Base-by-base conservation (phyloP, 805 yeast species). In the Clavispora santaluciae region DNA sequence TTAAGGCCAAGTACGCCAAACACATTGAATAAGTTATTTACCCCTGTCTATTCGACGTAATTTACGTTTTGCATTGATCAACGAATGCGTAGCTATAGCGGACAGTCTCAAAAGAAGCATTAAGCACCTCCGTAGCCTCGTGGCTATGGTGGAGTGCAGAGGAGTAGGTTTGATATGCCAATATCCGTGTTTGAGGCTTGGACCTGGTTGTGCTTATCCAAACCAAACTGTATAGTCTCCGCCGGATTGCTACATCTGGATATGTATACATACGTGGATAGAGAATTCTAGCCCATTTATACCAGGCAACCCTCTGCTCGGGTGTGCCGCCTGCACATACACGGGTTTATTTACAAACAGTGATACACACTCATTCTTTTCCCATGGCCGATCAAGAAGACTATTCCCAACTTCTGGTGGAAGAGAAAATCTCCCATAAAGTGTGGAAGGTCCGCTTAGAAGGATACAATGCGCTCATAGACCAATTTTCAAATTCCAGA, bases 361-460 rank as follows among this genome's bases (percentile, higher is more conserved):
- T 21, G 20, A 12, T 22, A 17, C 21, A 12, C 22, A 20, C 18
- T 21, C 11, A 11, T 16, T 16, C 38, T 25, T 25, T n/a, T 11
- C 30, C 31, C 35, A 23, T 22, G 28, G 23, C 18, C 15, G 63
- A 80, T 39, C 77, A 72, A 28, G 51, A 47, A 40, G 93, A 86
- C 52, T 83, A 70, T 51, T 68, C 81, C 18, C 53, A 70, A 5
- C 65, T 88, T 33, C 81, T 95, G 1, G 57, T 88, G 20, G 78
- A 75, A 13, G 88, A 85, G 40, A 70, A 88, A 39, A 63, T 85
- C 38, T 66, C 61, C 11, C 55, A 51, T 43, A 42, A 40, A 25
- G 52, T 66, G 5, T 93, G 98, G 98, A 90, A 88, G 62, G 97
- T 80, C 11, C 79, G 99, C 45, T 66, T 76, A 41, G 76, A 70